These are phyloP conservation scores for Lycium ferocissimum DNA, from an alignment of 257 asterid species.

Conservation along the genomic window DNA sequence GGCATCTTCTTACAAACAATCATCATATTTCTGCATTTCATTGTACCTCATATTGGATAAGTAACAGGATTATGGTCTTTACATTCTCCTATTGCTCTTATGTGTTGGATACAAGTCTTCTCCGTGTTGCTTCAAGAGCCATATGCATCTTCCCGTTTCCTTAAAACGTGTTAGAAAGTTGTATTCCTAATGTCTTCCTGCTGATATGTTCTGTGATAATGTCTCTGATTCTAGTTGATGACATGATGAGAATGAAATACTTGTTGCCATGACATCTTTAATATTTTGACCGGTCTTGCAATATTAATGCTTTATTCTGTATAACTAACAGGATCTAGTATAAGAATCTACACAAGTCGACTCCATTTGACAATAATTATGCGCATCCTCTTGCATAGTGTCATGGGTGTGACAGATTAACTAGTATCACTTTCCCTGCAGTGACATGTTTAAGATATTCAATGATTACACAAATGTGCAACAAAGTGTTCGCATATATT, in stretches of 20 bases:
- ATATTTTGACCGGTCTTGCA: neutral
- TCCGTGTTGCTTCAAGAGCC: neutral
- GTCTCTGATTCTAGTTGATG: neutral
- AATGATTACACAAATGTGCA: neutral
- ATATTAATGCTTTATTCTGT: neutral
- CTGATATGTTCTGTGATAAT: neutral
- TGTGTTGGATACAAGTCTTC: neutral
- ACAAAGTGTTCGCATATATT: neutral
- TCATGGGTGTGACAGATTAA: neutral
- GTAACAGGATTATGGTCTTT: neutral
- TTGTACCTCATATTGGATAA: constrained; percentile 3
- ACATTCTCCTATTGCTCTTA: neutral
- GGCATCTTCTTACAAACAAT: constrained; percentile 1
- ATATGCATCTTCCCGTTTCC: neutral
- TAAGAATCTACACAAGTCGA: neutral
- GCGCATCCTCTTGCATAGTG: neutral
- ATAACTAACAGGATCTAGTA: constrained; percentile 7
- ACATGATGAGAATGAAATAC: neutral
- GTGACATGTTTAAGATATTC: neutral
- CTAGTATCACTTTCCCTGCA: neutral
- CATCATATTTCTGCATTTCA: neutral
- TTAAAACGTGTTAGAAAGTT: neutral
- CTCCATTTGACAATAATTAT: neutral
- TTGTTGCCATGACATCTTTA: constrained; percentile 9
- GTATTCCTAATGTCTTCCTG: neutral